These are phyloP conservation scores for Sugiyamaella chiloensis DNA, from an alignment of 805 yeast species.

Conservation along the genomic window DNA sequence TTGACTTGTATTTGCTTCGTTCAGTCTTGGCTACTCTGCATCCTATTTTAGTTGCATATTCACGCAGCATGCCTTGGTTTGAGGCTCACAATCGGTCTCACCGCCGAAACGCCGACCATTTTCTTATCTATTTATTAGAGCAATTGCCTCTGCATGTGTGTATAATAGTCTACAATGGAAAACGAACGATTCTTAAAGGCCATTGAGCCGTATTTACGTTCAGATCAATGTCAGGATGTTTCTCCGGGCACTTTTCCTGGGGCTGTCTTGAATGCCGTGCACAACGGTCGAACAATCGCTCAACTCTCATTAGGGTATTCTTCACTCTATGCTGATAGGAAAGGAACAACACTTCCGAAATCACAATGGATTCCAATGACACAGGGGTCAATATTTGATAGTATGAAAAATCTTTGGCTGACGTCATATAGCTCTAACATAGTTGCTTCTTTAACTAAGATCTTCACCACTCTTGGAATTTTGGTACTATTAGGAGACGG, in stretches of 20 bases:
- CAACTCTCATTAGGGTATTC: conserved; percentile 17
- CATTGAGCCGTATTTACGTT: neutral
- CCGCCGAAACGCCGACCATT: no score
- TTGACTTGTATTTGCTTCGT: no score
- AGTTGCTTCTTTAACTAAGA: conserved; percentile 15
- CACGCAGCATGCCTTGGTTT: no score
- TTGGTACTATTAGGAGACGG: conserved; percentile 14
- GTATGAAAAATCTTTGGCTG: neutral
- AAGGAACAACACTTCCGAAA: conserved; percentile 13
- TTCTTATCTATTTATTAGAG: no score
- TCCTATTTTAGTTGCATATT: no score
- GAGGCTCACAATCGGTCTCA: no score
- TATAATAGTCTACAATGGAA: no score
- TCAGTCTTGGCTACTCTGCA: no score
- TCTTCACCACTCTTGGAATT: conserved; percentile 19
- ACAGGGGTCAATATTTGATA: conserved; percentile 15
- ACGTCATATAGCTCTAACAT: neutral
- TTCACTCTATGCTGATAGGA: conserved; percentile 8
- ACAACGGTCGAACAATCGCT: conserved; percentile 6
- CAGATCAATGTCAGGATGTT: neutral
- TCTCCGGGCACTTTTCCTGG: conserved; percentile 9
- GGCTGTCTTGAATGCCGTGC: conserved; percentile 10
- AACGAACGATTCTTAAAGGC: neutral
- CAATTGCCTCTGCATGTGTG: no score
- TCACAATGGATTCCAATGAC: conserved; percentile 6